These are phyloP conservation scores for Botryotinia narcissicola DNA, from an alignment of 2,329 filamentous ascomycete genomes.

Conservation along the genomic window DNA sequence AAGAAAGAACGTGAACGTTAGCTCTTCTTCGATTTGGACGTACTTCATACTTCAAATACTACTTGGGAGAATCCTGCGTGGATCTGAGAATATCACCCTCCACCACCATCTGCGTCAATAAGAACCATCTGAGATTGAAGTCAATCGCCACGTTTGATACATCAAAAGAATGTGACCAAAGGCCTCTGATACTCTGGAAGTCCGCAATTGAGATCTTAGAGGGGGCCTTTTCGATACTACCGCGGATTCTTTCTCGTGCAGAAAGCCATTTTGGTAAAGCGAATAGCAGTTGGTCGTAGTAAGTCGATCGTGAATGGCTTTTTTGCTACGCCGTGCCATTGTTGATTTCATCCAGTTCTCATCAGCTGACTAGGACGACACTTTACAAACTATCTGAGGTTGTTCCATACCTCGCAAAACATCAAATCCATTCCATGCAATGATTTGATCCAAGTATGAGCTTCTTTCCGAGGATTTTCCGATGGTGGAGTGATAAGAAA, in stretches of 20 bases:
- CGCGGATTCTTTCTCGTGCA: not conserved
- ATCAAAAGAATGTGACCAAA: not conserved
- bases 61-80: not conserved
- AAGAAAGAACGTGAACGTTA: not conserved
- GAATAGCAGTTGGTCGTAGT: not conserved
- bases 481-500: not conserved
- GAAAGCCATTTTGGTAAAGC: not conserved
- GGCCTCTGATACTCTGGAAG: not conserved
- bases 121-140: not conserved
- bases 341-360: not conserved
- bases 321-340: not conserved
- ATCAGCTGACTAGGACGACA: not conserved
- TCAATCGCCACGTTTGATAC: not conserved
- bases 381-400: not conserved
- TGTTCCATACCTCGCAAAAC: not conserved
- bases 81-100: not conserved
- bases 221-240: not conserved
- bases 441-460: not conserved
- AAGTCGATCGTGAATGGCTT: not conserved
- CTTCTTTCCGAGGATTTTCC: not conserved
- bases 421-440: not conserved
- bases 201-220: not conserved
- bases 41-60: not conserved
- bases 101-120: not conserved
- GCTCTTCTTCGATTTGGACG: not conserved